These are phyloP conservation scores for Talaromyces thailandensis DNA, from an alignment of 495 filamentous ascomycete genomes.

Conservation along the genomic window DNA sequence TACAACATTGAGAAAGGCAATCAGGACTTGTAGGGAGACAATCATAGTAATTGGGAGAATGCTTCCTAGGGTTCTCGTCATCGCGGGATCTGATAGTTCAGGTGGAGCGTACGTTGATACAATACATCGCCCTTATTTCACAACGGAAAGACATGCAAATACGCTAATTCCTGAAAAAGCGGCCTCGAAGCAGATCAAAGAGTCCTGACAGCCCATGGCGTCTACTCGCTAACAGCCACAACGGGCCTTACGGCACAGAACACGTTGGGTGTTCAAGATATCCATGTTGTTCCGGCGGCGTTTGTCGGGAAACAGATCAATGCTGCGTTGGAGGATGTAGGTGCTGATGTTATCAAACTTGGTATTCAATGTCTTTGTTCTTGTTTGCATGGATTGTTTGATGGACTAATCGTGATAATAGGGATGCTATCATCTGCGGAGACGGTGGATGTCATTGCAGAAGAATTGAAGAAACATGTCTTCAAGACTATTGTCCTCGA, in stretches of 20 bases:
- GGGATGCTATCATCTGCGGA: constrained; percentile 84
- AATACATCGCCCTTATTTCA: constrained; percentile 5
- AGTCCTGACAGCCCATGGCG: constrained; percentile 81
- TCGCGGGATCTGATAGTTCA: constrained; percentile 80
- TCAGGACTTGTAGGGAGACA: not conserved
- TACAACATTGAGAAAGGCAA: not conserved
- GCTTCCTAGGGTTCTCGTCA: constrained; percentile 53
- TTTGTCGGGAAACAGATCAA: constrained; percentile 82
- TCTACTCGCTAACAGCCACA: constrained; percentile 94
- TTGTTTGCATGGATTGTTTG: not conserved
- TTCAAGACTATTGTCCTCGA: constrained; percentile 67
- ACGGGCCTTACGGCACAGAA: constrained; percentile 94
- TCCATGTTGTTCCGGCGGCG: constrained; percentile 67
- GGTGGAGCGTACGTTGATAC: constrained; percentile 66
- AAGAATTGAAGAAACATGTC: constrained; percentile 50
- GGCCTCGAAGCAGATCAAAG: constrained; percentile 98
- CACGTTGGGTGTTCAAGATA: constrained; percentile 72
- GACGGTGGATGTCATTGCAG: constrained; percentile 66
- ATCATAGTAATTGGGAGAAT: not conserved
- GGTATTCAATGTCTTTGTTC: constrained; percentile 41
- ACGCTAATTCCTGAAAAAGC: constrained; percentile 28
- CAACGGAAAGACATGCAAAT: constrained; percentile 2
- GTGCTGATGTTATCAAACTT: constrained; percentile 83
- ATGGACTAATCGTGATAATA: constrained; percentile 20
- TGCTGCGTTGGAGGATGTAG: constrained; percentile 73